A percentile compares a stretch with the other conserved stretches of the same genome.
Evolutionary conservation across 495 filamentous ascomycete genomes (phyloP).

Genomic region (Terfezia claveryi): DNA sequence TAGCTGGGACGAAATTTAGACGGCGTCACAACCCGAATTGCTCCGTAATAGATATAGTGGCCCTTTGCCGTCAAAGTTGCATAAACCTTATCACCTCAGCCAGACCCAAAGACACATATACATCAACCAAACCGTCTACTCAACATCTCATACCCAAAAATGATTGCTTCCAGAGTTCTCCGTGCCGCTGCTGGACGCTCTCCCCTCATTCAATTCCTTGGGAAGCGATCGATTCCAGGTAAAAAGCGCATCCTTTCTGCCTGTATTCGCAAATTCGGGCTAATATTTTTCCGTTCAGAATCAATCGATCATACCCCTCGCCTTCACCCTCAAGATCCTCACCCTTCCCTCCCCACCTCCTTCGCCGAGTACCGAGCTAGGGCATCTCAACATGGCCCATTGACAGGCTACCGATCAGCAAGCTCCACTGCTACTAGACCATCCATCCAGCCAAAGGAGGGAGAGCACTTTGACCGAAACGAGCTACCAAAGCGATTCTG

Average conservation of each 20-base stretch:
- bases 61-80: no score
- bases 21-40: no score
- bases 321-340: constrained; percentile 28
- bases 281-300: constrained; percentile 23
- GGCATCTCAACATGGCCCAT: constrained; percentile 83
- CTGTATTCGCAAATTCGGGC: background rate
- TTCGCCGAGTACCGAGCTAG: constrained; percentile 84
- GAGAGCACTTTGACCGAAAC: constrained; percentile 68
- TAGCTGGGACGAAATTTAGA: no score
- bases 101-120: background rate
- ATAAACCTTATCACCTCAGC: background rate
- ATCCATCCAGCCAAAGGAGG: constrained; percentile 42
- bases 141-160: constrained; percentile 19
- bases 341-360: constrained; percentile 28
- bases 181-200: constrained; percentile 39
- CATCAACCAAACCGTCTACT: background rate
- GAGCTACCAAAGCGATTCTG: constrained; percentile 72
- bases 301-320: constrained; percentile 51
- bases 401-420: constrained; percentile 34
- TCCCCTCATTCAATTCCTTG: constrained; percentile 78
- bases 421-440: constrained; percentile 34
- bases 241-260: constrained; percentile 3
- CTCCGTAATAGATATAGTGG: no score
- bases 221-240: constrained; percentile 68
- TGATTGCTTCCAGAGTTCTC: constrained; percentile 46